These are phyloP conservation scores for Avicennia marina DNA, from an alignment of 257 asterid species.

Conservation along the genomic window DNA sequence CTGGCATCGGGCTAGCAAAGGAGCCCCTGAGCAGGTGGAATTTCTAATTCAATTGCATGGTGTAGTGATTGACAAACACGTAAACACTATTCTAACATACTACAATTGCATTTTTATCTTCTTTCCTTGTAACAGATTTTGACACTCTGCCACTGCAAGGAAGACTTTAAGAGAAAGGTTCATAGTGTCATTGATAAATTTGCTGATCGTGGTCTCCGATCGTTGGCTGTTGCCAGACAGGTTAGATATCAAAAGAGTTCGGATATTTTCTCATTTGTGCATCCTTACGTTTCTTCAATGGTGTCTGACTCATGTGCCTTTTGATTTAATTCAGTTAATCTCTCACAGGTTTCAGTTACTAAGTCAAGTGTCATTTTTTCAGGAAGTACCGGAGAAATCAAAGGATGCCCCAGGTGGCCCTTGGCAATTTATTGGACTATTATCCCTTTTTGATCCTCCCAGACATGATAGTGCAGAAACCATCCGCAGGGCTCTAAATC, in stretches of 20 bases:
- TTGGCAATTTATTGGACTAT: slow-evolving; percentile 84
- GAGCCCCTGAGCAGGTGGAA: slow-evolving; percentile 96
- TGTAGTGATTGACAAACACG: neutral
- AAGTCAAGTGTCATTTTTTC: slow-evolving; percentile 5
- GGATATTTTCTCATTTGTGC: neutral
- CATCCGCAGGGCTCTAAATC: slow-evolving; percentile 75
- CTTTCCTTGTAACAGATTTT: slow-evolving; percentile 48
- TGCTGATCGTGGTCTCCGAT: slow-evolving; percentile 94
- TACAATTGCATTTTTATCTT: neutral
- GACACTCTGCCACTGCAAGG: slow-evolving; percentile 58
- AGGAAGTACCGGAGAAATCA: slow-evolving; percentile 82
- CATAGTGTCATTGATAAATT: slow-evolving; percentile 72
- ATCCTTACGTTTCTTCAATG: neutral
- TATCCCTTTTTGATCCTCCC: slow-evolving; percentile 93
- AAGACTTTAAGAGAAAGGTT: slow-evolving; percentile 68
- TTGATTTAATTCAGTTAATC: too few species aligned
- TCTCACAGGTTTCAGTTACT: neutral
- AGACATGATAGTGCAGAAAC: slow-evolving; percentile 99
- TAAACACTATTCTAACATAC: neutral
- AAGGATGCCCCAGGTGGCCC: slow-evolving; percentile 83
- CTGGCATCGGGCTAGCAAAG: too few species aligned
- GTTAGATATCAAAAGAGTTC: slow-evolving; percentile 19
- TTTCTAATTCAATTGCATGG: too few species aligned
- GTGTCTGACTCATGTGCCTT: too few species aligned
- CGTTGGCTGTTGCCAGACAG: slow-evolving; percentile 87